Base-by-base conservation (phyloP, 2,329 filamentous ascomycete genomes). In the Dactylella cylindrospora region DNA sequence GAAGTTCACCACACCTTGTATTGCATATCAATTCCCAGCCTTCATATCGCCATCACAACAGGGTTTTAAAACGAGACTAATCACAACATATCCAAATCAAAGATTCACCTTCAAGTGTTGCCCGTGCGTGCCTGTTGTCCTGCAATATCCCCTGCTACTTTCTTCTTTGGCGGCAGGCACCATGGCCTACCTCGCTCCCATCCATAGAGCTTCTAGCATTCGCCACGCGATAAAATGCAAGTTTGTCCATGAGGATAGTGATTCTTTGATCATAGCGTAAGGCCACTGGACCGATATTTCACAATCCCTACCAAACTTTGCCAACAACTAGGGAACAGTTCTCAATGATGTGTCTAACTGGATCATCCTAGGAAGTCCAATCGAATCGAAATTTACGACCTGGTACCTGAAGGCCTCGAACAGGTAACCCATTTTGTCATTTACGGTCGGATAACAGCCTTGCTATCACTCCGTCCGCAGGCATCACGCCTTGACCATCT, bases 161-260 rank as follows among this genome's bases (percentile, higher is more conserved):
- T n/a, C n/a, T n/a, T n/a, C n/a, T n/a, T n/a, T n/a, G n/a, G n/a
- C n/a, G n/a, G 35, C 31, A 10, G 13, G 8, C 12, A 22, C 1
- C 23, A 98, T 98, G 93, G 87, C 93, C 46, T 98, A 97, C 73
- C 78, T 98, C 70, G 90, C 89, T 64, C 90, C 93, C 31, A 93
- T 98, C 54, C 93, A 98, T 73, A 81, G 84, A 69, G 86, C 93
- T 19, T 96, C 88, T 72, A 95, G 89, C 76, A 84, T 96, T 66
- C 84, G 90, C 51, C 87, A 95, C 80, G 91, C 90, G 10, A 73
- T 97, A 67, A 88, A 85, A 71, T 79, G 91, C 62, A 84, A 83
- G 68, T 84, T 97, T 68, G 77, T 95, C 45, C 80, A 81, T 35
- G 76, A 82, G 3, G 82, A 87, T 44, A 82, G 90, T 64, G 86